These are phyloP conservation scores for Yamadazyma triangularis DNA, from an alignment of 1,139 yeast genomes.

Conservation along the genomic window DNA sequence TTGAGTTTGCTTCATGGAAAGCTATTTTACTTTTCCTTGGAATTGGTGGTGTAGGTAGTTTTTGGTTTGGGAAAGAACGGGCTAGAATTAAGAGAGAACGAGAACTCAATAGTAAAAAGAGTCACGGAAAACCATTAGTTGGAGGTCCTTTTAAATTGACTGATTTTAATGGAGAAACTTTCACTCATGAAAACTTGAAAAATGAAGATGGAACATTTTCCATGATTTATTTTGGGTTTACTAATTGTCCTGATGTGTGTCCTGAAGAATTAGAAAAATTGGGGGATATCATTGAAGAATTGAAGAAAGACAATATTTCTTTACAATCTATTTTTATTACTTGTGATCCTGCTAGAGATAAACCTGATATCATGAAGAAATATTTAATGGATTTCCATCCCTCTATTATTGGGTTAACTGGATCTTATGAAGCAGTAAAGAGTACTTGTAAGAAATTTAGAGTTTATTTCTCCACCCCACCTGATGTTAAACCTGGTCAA, in stretches of 20 bases:
- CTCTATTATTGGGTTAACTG: conserved; percentile 84
- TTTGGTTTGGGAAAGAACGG: conserved; percentile 68
- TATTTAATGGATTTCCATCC: conserved; percentile 88
- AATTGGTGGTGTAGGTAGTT: conserved; percentile 69
- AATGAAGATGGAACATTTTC: conserved; percentile 53
- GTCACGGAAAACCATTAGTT: conserved; percentile 85
- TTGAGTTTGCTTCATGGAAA: conserved; percentile 87
- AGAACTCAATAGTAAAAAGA: conserved; percentile 80
- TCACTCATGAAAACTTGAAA: conserved; percentile 70
- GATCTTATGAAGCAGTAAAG: conserved; percentile 80
- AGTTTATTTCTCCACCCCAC: conserved; percentile 95
- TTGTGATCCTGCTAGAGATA: conserved; percentile 93
- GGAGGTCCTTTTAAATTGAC: conserved; percentile 83
- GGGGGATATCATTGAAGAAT: conserved; percentile 67
- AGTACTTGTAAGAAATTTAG: conserved; percentile 81
- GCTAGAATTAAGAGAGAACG: conserved; percentile 67
- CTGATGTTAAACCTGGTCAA: conserved; percentile 88
- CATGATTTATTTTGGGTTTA: conserved; percentile 86
- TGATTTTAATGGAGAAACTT: conserved; percentile 65
- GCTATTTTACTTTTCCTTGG: conserved; percentile 63
- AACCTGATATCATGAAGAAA: conserved; percentile 75
- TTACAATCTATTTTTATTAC: conserved; percentile 87
- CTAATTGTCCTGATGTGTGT: conserved; percentile 97
- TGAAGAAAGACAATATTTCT: conserved; percentile 56
- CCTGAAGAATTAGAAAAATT: conserved; percentile 95